Base-by-base conservation (phyloP, 202 grass and related monocot species). In the Hordeum pubiflorum region DNA sequence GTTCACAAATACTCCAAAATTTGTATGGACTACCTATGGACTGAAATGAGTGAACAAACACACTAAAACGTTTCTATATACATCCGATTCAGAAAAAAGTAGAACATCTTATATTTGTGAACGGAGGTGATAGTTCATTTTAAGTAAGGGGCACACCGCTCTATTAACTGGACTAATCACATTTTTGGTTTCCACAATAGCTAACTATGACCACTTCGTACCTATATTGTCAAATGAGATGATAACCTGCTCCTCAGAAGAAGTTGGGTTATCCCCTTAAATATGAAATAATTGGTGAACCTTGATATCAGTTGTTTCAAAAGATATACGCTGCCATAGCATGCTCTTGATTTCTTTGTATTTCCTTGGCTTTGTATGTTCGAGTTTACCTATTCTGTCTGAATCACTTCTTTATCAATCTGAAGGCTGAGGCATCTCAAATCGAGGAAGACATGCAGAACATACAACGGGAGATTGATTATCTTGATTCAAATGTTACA, bases 401-500 rank as follows among this genome's bases (percentile, higher is more conserved):
- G 69, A 89, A 68, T 65, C 58, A 58, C 83, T 89, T 84, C 46
- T 75, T 33, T 88, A 65, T 78, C 13, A 73, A 74, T 80, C 74
- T 87, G 63, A 78, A 97, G 94, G 92, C 82, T 84, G 90, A 94
- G 87, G 86, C 84, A 83, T 97, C 88, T 78, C 77, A 81, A 89
- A 74, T 79, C 69, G 85, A 91, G 41, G 84, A 86, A 57, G 58
- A 84, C n/a, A 93, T 94, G 15, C 29, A 72, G 44, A 81, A 76
- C 72, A 63, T 92, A 41, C 82, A 93, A 74, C 38, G 85, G 63
- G 88, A 94, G 34, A 89, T 94, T 80, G 78, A 91, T 63, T 52
- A 17, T 79, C 74, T 59, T 83, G 52, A 34, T 79, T 86, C 55
- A 77, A 89, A 44, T 84, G 72, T 92, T 66, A 78, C 75, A 86